phyloP scores from a whole-genome alignment of 1,139 yeast species.

The Yamadazyma jaroonii region DNA sequence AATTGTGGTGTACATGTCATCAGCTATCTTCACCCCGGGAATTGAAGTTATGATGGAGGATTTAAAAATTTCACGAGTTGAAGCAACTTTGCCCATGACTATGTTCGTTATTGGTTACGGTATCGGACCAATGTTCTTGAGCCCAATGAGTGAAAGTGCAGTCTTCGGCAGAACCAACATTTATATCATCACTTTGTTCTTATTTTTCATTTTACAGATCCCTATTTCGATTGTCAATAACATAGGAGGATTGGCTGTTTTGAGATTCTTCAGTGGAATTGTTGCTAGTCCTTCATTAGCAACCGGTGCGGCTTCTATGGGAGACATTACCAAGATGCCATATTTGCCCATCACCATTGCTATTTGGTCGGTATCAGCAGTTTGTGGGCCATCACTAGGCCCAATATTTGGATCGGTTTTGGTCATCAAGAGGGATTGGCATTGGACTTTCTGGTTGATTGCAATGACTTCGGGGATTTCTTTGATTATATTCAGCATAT shows the following conservation, averaged over 20 bases:
- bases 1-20: slow-evolving; percentile 24
- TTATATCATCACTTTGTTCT: slow-evolving; percentile 28
- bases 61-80: slow-evolving; percentile 31
- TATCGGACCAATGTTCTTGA: slow-evolving; percentile 51
- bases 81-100: slow-evolving; percentile 41
- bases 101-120: slow-evolving; percentile 54
- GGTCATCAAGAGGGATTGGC: slow-evolving; percentile 29
- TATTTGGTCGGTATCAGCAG: slow-evolving; percentile 27
- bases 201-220: slow-evolving; percentile 33
- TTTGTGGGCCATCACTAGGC: slow-evolving; percentile 31
- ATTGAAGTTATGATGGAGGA: slow-evolving; percentile 36
- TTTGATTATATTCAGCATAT: slow-evolving; percentile 26
- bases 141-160: slow-evolving; percentile 51
- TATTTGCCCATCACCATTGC: slow-evolving; percentile 26
- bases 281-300: slow-evolving; percentile 35
- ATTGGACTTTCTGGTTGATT: slow-evolving; percentile 46
- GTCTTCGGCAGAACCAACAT: slow-evolving; percentile 51
- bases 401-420: slow-evolving; percentile 30
- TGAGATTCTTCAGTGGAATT: slow-evolving; percentile 32
- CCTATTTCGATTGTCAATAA: slow-evolving; percentile 28
- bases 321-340: slow-evolving; percentile 24
- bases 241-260: slow-evolving; percentile 28
- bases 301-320: slow-evolving; percentile 36
- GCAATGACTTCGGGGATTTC: slow-evolving; percentile 34
- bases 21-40: slow-evolving; percentile 30